phyloP scores from a whole-genome alignment of 495 filamentous ascomycete genomes.

The Penicillium subrubescens region DNA sequence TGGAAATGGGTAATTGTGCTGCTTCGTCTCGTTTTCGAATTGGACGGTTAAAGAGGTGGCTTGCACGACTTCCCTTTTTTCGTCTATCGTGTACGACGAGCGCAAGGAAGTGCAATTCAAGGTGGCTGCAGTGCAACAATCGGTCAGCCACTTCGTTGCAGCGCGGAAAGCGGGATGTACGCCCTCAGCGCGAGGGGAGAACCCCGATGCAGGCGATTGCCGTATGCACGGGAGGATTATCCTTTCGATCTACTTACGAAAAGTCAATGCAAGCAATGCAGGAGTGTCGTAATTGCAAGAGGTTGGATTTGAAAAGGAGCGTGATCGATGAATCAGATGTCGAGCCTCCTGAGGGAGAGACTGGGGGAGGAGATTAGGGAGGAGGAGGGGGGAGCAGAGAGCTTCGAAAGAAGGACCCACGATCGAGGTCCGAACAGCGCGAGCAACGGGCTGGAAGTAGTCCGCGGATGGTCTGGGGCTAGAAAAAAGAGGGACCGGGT shows the following conservation, averaged over 20 bases:
- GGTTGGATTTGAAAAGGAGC: not conserved
- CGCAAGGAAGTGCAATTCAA: slow-evolving; percentile 10
- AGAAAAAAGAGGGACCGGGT: slow-evolving; percentile 5
- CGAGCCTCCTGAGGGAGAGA: slow-evolving; percentile 14
- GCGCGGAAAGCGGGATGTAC: slow-evolving; percentile 24
- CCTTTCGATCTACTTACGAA: slow-evolving; percentile 24
- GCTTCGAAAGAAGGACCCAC: slow-evolving; percentile 18
- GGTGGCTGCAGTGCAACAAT: slow-evolving; percentile 23
- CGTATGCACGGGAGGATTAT: slow-evolving; percentile 24
- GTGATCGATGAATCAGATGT: slow-evolving; percentile 21
- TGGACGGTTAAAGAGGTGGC: not conserved
- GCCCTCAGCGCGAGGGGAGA: slow-evolving; percentile 17
- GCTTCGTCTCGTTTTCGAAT: not conserved
- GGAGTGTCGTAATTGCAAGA: slow-evolving; percentile 7
- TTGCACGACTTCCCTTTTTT: not conserved
- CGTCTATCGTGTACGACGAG: not conserved
- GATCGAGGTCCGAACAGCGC: slow-evolving; percentile 13
- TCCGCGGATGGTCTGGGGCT: not conserved
- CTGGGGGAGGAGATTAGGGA: slow-evolving; percentile 7
- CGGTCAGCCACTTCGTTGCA: slow-evolving; percentile 32
- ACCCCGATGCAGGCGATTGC: slow-evolving; percentile 14
- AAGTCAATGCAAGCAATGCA: not conserved
- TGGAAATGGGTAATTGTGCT: not conserved
- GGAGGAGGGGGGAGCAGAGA: slow-evolving; percentile 4
- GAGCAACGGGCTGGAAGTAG: not conserved